Conservation (phyloP, 140 eudicot genomes). For the Cichorium intybus region DNA sequence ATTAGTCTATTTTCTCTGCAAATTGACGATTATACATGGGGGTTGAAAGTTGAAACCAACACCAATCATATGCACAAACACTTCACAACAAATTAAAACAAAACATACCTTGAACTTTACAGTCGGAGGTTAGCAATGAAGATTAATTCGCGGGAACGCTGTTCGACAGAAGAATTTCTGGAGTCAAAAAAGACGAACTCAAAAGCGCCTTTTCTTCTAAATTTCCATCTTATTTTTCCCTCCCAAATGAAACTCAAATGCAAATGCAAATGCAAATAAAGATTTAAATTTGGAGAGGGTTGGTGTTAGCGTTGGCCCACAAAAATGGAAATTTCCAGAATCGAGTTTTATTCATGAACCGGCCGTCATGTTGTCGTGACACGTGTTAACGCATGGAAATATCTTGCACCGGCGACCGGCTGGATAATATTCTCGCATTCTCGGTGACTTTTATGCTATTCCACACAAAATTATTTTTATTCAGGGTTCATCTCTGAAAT, state of each 20-base stretch:
- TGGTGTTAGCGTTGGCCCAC: slow-evolving; percentile 17
- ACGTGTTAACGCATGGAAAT: slow-evolving; percentile 10
- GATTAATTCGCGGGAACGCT: slow-evolving; percentile 14
- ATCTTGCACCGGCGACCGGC: slow-evolving; percentile 28
- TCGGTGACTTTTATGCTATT: not conserved
- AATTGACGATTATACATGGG: not conserved
- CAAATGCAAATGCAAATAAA: slow-evolving; percentile 15
- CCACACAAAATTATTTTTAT: not conserved
- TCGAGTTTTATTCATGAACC: slow-evolving; percentile 24
- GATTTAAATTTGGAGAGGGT: slow-evolving; percentile 21
- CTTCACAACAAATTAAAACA: not conserved
- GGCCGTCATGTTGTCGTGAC: slow-evolving; percentile 22
- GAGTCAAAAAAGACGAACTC: slow-evolving; percentile 26
- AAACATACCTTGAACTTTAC: slow-evolving; percentile 7
- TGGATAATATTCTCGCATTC: not conserved
- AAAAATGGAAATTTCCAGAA: slow-evolving; percentile 24
- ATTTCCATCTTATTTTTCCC: slow-evolving; percentile 20
- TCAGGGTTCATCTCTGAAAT: too few species aligned
- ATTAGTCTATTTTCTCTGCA: not conserved
- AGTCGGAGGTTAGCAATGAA: slow-evolving; percentile 11
- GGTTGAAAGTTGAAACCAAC: too few species aligned
- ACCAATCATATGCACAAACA: not conserved
- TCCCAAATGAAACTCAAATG: slow-evolving; percentile 31
- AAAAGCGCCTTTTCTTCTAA: slow-evolving; percentile 8
- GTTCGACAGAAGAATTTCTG: slow-evolving; percentile 13